phyloP scores from a whole-genome alignment of 2,329 filamentous ascomycete species.

The Domatiomyces catenatus region DNA sequence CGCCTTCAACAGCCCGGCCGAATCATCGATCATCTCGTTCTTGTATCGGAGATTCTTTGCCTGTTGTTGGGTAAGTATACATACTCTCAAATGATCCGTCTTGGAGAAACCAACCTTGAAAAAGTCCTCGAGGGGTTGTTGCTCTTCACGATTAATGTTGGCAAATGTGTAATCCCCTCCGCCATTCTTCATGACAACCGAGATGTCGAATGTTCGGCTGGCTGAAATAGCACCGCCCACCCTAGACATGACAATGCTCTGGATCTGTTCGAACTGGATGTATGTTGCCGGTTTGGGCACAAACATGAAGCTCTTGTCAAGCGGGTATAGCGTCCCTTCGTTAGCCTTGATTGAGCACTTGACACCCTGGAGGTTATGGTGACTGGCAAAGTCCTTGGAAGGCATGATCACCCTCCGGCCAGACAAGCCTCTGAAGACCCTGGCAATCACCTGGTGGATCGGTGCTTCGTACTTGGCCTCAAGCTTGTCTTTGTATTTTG shows the following conservation, averaged over 20 bases:
- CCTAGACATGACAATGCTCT: slow-evolving; percentile 85
- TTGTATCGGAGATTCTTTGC: slow-evolving; percentile 87
- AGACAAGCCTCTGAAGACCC: slow-evolving; percentile 85
- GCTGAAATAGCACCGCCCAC: slow-evolving; percentile 88
- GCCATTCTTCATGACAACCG: slow-evolving; percentile 77
- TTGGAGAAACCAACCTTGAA: slow-evolving; percentile 45
- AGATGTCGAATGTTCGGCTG: slow-evolving; percentile 92
- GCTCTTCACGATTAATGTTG: slow-evolving; percentile 97
- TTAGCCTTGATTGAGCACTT: slow-evolving; percentile 99
- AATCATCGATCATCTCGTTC: slow-evolving; percentile 95
- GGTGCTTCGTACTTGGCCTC: slow-evolving; percentile 84
- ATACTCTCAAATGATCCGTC: neutral
- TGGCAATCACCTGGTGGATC: slow-evolving; percentile 81
- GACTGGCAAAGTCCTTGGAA: slow-evolving; percentile 78
- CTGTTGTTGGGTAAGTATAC: slow-evolving; percentile 8
- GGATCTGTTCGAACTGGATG: slow-evolving; percentile 84
- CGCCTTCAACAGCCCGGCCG: slow-evolving; percentile 52
- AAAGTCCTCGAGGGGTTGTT: slow-evolving; percentile 90
- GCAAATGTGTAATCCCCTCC: slow-evolving; percentile 86
- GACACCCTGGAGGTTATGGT: slow-evolving; percentile 85
- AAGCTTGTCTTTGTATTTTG: slow-evolving; percentile 79
- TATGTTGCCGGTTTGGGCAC: slow-evolving; percentile 97
- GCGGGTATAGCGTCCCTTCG: slow-evolving; percentile 89
- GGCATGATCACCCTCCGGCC: slow-evolving; percentile 92
- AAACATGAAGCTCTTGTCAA: slow-evolving; percentile 98